A percentile compares a stretch with the other conserved stretches of the same genome.
Conservation (phyloP, 2,329 filamentous ascomycete species). For the Parascedosporium putredinis region DNA sequence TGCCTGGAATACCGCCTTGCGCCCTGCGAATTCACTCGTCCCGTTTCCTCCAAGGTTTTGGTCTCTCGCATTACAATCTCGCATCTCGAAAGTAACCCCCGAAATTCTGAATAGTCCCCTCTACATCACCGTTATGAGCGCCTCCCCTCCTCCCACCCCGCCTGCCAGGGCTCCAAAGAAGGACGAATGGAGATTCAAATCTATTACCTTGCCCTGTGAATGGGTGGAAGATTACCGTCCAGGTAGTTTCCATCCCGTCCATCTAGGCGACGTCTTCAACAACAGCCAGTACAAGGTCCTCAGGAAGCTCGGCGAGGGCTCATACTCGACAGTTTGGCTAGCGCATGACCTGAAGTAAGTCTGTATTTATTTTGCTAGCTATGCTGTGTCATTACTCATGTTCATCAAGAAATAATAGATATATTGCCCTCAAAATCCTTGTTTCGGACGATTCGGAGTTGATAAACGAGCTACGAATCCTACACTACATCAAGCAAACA, state of each 20-base stretch:
- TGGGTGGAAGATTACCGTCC: conserved; percentile 23
- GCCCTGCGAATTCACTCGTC: no score
- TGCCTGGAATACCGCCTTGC: no score
- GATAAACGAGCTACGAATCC: conserved; percentile 13
- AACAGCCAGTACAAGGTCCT: conserved; percentile 29
- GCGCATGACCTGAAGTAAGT: conserved; percentile 21
- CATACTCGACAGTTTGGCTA: conserved; percentile 36
- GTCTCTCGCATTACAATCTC: no score
- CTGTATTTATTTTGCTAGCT: neutral
- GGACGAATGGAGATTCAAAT: conserved; percentile 16
- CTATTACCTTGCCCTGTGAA: conserved; percentile 17
- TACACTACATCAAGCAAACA: conserved; percentile 13
- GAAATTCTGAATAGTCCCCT: conserved; percentile 3
- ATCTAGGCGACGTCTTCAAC: conserved; percentile 28
- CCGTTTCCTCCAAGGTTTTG: no score
- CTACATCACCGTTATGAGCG: conserved; percentile 12
- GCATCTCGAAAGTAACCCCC: neutral
- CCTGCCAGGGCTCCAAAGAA: conserved; percentile 12
- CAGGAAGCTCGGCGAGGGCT: conserved; percentile 33
- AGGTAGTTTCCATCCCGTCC: conserved; percentile 32
- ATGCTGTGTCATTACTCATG: neutral
- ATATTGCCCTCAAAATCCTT: conserved; percentile 18
- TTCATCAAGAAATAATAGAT: conserved; percentile 14
- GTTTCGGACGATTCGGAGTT: conserved; percentile 12
- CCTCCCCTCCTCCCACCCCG: conserved; percentile 16